phyloP scores from a whole-genome alignment of 306 rosid species.

The Begonia peltatifolia region DNA sequence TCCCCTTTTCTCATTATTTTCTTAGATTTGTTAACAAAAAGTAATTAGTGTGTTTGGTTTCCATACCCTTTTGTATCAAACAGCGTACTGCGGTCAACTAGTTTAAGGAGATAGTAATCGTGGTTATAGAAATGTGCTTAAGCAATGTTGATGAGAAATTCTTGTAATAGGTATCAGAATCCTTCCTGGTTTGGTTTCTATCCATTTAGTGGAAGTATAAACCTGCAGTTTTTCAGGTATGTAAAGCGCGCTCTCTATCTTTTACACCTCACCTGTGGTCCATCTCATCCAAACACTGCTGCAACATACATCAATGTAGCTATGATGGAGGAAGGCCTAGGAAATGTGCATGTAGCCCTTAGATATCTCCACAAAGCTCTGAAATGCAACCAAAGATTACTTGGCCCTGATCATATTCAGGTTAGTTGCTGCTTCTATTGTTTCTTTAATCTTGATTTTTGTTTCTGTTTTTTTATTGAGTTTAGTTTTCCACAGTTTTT shows the following conservation, averaged over 20 bases:
- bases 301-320: slow-evolving; percentile 99
- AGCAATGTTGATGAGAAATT: not conserved
- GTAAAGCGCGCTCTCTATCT: slow-evolving; percentile 97
- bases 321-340: slow-evolving; percentile 99
- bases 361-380: slow-evolving; percentile 98
- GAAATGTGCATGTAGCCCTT: slow-evolving; percentile 92
- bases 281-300: slow-evolving; percentile 99
- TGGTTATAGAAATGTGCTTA: too few relatives aligned
- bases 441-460: slow-evolving; percentile 2
- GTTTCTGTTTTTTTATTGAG: not conserved
- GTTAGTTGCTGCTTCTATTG: slow-evolving; percentile 21
- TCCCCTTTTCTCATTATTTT: too few relatives aligned
- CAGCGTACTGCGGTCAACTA: too few relatives aligned
- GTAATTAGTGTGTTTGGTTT: too few relatives aligned
- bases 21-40: too few relatives aligned
- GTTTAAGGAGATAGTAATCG: too few relatives aligned
- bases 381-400: slow-evolving; percentile 87
- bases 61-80: too few relatives aligned
- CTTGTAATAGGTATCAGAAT: not conserved
- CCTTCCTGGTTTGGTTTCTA: not conserved
- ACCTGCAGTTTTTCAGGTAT: slow-evolving; percentile 43
- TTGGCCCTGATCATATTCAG: slow-evolving; percentile 97
- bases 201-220: slow-evolving; percentile 3
- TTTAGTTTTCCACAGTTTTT: too few relatives aligned
- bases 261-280: slow-evolving; percentile 92